These are phyloP conservation scores for Dacryopinax spathularia DNA, from an alignment of 768 basidiomycete genomes.

Conservation along the genomic window DNA sequence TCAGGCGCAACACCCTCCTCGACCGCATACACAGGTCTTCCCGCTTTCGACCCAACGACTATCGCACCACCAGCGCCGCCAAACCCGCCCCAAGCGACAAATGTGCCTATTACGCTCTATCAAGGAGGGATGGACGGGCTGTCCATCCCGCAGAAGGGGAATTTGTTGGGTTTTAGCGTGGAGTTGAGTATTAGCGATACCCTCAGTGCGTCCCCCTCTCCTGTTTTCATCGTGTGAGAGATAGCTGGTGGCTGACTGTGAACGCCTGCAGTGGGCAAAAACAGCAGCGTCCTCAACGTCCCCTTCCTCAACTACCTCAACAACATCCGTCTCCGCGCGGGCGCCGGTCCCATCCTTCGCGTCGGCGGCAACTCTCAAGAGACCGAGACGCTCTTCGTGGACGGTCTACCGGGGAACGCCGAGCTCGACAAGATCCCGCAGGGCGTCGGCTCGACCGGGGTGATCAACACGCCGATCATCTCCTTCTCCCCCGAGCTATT, in stretches of 20 bases:
- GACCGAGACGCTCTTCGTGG: constrained; percentile 34
- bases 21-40: background rate
- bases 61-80: background rate
- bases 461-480: constrained; percentile 57
- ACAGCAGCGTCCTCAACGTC: constrained; percentile 38
- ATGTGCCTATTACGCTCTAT: background rate
- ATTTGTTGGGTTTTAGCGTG: constrained; percentile 60
- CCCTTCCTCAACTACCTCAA: constrained; percentile 68
- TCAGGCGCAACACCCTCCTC: background rate
- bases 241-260: background rate
- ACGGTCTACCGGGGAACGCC: constrained; percentile 33
- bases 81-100: background rate
- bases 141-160: constrained; percentile 34
- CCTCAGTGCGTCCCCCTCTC: constrained; percentile 34
- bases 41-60: constrained; percentile 9
- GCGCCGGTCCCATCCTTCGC: constrained; percentile 44
- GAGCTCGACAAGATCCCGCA: constrained; percentile 37
- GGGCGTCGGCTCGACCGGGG: constrained; percentile 17
- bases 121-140: constrained; percentile 17
- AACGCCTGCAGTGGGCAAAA: constrained; percentile 35
- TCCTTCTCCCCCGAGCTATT: constrained; percentile 52
- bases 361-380: constrained; percentile 77
- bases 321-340: constrained; percentile 51
- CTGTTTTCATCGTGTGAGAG: background rate
- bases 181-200: constrained; percentile 60